Conservation (phyloP, 768 basidiomycete species). For the Lactifluus pinguis region DNA sequence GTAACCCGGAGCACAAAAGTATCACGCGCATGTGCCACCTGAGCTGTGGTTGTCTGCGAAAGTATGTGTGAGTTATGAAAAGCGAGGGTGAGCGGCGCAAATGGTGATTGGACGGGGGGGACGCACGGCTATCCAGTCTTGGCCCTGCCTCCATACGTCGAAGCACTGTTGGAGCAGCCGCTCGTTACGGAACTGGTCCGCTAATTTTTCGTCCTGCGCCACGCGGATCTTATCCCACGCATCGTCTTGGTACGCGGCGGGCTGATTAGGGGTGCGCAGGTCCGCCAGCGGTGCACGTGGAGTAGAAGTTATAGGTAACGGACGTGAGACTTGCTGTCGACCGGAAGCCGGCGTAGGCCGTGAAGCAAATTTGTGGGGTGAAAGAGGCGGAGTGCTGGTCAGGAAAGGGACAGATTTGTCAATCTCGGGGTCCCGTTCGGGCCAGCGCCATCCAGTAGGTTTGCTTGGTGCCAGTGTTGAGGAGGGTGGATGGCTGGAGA, state of each 20-base stretch:
- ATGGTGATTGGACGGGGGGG: slow-evolving; percentile 4
- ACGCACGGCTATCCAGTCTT: slow-evolving; percentile 66
- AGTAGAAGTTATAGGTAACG: neutral
- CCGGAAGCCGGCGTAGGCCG: slow-evolving; percentile 5
- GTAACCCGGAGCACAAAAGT: slow-evolving; percentile 49
- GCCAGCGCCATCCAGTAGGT: slow-evolving; percentile 8
- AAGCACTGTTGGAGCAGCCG: slow-evolving; percentile 60
- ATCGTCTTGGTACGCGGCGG: slow-evolving; percentile 55
- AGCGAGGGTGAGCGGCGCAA: neutral
- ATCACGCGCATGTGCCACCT: slow-evolving; percentile 62
- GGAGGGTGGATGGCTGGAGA: slow-evolving; percentile 5
- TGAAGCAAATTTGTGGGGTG: slow-evolving; percentile 2
- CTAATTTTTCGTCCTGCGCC: slow-evolving; percentile 60
- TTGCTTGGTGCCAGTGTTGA: slow-evolving; percentile 7
- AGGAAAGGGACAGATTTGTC: slow-evolving; percentile 18
- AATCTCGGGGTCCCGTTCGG: slow-evolving; percentile 2
- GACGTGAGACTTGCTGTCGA: neutral
- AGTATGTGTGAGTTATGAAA: neutral
- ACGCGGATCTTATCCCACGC: slow-evolving; percentile 72
- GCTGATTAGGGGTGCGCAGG: slow-evolving; percentile 35
- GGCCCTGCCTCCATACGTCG: slow-evolving; percentile 66
- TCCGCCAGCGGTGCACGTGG: slow-evolving; percentile 4
- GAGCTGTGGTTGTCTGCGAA: slow-evolving; percentile 56
- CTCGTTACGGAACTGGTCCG: slow-evolving; percentile 57
- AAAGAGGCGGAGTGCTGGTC: slow-evolving; percentile 13